Evolutionary conservation across 768 basidiomycete species (phyloP).

Genomic region (Suillus discolor): DNA sequence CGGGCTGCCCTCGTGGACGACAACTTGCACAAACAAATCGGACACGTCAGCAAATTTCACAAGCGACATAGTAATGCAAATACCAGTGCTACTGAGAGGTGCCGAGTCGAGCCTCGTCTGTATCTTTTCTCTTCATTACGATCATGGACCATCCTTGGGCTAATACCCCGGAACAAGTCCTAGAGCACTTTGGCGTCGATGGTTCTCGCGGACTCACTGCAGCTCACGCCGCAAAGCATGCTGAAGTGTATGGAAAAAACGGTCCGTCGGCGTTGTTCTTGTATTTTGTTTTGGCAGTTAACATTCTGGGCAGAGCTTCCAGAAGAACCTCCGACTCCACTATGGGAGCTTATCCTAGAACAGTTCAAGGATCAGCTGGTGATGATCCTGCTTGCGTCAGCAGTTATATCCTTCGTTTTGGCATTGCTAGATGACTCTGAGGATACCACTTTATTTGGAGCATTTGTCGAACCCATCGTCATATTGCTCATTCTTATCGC

Average conservation of each 20-base stretch:
- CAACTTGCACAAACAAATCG: conserved; percentile 18
- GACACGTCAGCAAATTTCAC: conserved; percentile 18
- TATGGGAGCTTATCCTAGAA: conserved; percentile 95
- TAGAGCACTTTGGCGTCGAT: conserved; percentile 75
- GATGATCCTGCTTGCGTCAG: conserved; percentile 92
- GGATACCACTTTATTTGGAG: conserved; percentile 68
- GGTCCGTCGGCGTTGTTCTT: conserved; percentile 44
- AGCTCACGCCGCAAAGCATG: conserved; percentile 71
- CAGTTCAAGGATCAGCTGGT: conserved; percentile 99
- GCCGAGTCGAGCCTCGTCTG: conserved; percentile 4
- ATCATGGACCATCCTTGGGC: conserved; percentile 83
- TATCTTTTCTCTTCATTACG: conserved; percentile 21
- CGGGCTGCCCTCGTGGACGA: neutral
- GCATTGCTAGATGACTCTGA: conserved; percentile 83
- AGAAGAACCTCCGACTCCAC: conserved; percentile 86
- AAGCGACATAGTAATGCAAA: neutral
- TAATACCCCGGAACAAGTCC: conserved; percentile 62
- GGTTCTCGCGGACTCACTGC: conserved; percentile 60
- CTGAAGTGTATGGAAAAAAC: conserved; percentile 84
- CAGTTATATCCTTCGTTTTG: conserved; percentile 89
- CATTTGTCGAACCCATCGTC: conserved; percentile 94
- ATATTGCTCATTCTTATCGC: conserved; percentile 95
- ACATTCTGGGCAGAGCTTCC: conserved; percentile 70
- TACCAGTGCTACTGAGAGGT: neutral
- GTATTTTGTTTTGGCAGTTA: neutral